These are phyloP conservation scores for Kickxella alabastrina DNA, from an alignment of 192 early-diverging fungal genomes.

Conservation along the genomic window DNA sequence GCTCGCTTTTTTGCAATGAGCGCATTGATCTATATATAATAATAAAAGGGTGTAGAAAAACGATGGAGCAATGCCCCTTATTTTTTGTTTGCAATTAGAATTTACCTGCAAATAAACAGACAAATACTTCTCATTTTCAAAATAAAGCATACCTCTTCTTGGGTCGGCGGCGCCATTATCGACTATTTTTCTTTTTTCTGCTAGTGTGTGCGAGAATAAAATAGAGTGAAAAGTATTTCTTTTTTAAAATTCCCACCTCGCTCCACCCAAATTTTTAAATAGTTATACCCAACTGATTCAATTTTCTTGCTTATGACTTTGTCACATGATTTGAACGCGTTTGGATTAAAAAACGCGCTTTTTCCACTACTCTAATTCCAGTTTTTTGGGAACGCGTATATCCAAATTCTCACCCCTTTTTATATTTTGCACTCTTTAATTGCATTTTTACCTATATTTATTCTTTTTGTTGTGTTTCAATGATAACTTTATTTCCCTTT, in stretches of 20 bases:
- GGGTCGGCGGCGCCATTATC: not conserved
- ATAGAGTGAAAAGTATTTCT: no score
- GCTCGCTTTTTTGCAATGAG: slow-evolving; percentile 54
- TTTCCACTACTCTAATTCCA: not conserved
- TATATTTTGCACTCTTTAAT: not conserved
- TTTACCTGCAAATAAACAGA: no score
- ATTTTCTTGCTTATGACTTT: not conserved
- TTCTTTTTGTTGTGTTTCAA: not conserved
- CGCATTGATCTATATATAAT: slow-evolving; percentile 31
- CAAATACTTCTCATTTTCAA: no score
- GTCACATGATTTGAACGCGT: slow-evolving; percentile 7
- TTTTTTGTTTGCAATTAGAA: no score
- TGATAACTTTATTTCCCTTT: not conserved
- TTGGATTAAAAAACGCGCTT: not conserved
- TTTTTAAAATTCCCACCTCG: no score
- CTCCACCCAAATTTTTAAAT: no score
- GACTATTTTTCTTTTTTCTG: no score
- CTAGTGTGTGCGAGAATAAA: no score
- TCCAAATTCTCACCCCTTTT: not conserved
- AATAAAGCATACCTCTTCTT: slow-evolving; percentile 3
- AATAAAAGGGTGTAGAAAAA: not conserved
- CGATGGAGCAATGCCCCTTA: not conserved
- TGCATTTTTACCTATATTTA: no score
- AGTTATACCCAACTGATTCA: no score
- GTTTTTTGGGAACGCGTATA: not conserved